Conservation (phyloP, 805 yeast species). For the Maudiozyma pseudohumilis region DNA sequence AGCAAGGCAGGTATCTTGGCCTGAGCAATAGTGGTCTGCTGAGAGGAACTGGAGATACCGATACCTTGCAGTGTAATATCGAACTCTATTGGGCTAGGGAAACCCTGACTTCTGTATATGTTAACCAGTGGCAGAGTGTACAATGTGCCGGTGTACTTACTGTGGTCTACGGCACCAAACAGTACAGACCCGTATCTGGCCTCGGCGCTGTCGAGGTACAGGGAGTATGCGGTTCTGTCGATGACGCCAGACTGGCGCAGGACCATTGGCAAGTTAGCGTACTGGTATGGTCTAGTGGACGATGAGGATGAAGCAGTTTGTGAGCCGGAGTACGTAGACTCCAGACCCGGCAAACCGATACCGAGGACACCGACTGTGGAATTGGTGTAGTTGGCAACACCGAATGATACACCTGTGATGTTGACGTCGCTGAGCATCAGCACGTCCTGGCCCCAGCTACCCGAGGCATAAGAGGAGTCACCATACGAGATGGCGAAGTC, state of each 20-base stretch:
- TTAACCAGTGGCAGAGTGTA: conserved; percentile 27
- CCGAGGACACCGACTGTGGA: conserved; percentile 42
- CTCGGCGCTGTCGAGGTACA: conserved; percentile 41
- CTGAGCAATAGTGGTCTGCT: conserved; percentile 19
- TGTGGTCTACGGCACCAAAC: conserved; percentile 35
- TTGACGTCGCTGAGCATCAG: conserved; percentile 42
- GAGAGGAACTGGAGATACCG: conserved; percentile 14
- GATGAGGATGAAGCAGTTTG: conserved; percentile 10
- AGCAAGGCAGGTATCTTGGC: conserved; percentile 32
- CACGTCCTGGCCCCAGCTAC: conserved; percentile 41
- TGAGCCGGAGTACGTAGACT: conserved; percentile 39
- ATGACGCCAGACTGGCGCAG: conserved; percentile 30
- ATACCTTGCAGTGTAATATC: conserved; percentile 30
- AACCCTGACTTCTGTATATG: conserved; percentile 9
- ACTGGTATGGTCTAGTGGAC: conserved; percentile 3
- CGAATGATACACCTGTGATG: conserved; percentile 26
- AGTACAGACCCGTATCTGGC: conserved; percentile 37
- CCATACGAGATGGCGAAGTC: conserved; percentile 40
- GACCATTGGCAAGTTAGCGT: conserved; percentile 15
- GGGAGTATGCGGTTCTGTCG: conserved; percentile 30
- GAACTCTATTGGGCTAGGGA: conserved; percentile 18
- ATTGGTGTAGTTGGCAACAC: conserved; percentile 27
- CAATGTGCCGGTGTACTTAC: conserved; percentile 30
- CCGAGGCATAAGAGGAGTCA: conserved; percentile 40
- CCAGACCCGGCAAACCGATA: conserved; percentile 47